These are phyloP conservation scores for Chloroidium sp. DNA, from an alignment of 163 green algal species.

Conservation along the genomic window DNA sequence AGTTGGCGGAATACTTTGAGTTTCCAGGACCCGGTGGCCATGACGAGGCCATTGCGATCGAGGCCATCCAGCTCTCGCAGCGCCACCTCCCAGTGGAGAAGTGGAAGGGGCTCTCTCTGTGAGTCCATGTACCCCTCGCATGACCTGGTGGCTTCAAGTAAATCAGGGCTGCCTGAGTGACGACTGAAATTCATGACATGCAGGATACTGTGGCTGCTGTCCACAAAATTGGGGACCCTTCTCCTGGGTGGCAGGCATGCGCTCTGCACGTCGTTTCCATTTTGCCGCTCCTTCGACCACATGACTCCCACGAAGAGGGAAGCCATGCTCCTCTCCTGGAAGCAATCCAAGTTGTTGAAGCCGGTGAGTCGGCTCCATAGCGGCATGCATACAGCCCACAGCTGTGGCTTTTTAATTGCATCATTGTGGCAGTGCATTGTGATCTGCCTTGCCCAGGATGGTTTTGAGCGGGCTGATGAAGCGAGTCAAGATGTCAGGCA, in stretches of 20 bases:
- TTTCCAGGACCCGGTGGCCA: not conserved
- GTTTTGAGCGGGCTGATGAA: no score
- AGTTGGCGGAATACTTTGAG: not conserved
- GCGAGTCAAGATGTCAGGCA: no score
- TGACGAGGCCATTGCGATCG: not conserved
- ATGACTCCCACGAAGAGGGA: slow-evolving; percentile 28
- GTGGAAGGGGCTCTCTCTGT: not conserved
- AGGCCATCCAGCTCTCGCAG: not conserved
- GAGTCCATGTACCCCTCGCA: no score
- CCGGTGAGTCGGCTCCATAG: not conserved
- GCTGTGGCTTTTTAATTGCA: no score
- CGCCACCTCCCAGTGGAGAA: not conserved
- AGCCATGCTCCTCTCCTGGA: slow-evolving; percentile 33
- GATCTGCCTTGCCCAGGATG: no score
- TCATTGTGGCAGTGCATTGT: no score
- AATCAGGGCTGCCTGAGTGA: no score
- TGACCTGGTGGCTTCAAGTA: no score
- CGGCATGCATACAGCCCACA: no score
- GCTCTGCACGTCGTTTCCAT: slow-evolving; percentile 8
- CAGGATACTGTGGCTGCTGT: slow-evolving; percentile 1
- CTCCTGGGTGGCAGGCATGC: not conserved
- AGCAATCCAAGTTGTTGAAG: not conserved
- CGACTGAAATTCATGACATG: not conserved
- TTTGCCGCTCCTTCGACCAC: slow-evolving; percentile 21
- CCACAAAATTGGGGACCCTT: not conserved